A percentile compares a stretch with the other conserved stretches of the same genome.
phyloP scores from a whole-genome alignment of 768 basidiomycete genomes.

The Tremella mesenterica region DNA sequence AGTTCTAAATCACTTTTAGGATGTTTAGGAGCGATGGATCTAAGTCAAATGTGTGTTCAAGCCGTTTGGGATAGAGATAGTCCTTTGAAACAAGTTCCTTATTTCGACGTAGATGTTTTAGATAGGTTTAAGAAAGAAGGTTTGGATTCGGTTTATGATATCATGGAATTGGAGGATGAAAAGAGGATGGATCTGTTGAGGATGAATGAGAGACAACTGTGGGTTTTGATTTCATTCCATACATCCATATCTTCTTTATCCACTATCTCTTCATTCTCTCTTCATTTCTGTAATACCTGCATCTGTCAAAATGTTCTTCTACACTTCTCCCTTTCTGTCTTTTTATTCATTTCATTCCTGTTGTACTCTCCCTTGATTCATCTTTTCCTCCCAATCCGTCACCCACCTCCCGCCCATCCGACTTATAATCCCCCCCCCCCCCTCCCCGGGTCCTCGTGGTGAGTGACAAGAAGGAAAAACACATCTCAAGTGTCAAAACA shows the following conservation, averaged over 20 bases:
- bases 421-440: too few relatives aligned
- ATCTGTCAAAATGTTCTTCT: too few relatives aligned
- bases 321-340: too few relatives aligned
- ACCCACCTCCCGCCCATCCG: too few relatives aligned
- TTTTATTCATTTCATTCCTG: too few relatives aligned
- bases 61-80: constrained; percentile 97
- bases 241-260: neutral
- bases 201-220: constrained; percentile 83
- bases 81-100: constrained; percentile 89
- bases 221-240: constrained; percentile 40
- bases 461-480: too few relatives aligned
- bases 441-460: too few relatives aligned
- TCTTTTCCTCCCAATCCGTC: too few relatives aligned
- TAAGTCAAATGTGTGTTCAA: constrained; percentile 97
- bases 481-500: neutral
- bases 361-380: too few relatives aligned
- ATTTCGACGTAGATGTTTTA: constrained; percentile 84
- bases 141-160: constrained; percentile 85
- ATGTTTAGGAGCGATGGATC: constrained; percentile 91
- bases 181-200: constrained; percentile 69
- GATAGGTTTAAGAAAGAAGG: constrained; percentile 72
- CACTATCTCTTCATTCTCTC: too few relatives aligned
- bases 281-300: too few relatives aligned
- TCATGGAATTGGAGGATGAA: constrained; percentile 97
- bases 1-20: constrained; percentile 91